Evolutionary conservation across 2,329 filamentous ascomycete genomes (phyloP).

Genomic region (Fonsecaea nubica): DNA sequence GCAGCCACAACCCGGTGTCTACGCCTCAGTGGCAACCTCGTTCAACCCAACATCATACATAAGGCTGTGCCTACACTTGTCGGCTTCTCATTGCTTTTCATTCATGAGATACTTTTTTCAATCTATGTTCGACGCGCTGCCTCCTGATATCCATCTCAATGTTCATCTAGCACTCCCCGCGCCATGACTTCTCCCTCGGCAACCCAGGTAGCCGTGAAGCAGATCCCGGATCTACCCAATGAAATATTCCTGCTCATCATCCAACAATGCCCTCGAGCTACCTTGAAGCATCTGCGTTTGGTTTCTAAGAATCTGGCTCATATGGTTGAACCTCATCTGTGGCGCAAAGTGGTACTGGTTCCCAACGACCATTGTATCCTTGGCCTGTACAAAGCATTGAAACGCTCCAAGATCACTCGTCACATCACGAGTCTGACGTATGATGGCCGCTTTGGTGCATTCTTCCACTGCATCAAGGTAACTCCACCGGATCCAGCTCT

Average conservation of each 20-base stretch:
- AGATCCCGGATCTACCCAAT: constrained; percentile 32
- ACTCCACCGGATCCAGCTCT: constrained; percentile 12
- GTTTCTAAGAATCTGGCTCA: constrained; percentile 33
- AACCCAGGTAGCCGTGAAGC: background rate
- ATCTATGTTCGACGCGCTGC: background rate
- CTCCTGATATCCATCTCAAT: background rate
- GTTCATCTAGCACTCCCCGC: background rate
- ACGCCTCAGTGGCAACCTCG: constrained; percentile 15
- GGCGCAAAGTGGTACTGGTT: constrained; percentile 33
- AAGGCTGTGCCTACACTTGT: constrained; percentile 19
- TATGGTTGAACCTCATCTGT: constrained; percentile 31
- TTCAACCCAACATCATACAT: constrained; percentile 3
- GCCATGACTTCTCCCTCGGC: constrained; percentile 16
- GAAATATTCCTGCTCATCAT: constrained; percentile 35
- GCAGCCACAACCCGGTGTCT: constrained; percentile 13
- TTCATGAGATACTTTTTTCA: constrained; percentile 7
- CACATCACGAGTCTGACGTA: constrained; percentile 32
- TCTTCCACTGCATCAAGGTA: constrained; percentile 29
- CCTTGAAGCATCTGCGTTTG: constrained; percentile 35
- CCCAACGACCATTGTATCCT: constrained; percentile 35
- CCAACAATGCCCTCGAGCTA: constrained; percentile 28
- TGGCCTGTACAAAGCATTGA: constrained; percentile 27
- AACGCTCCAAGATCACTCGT: constrained; percentile 26
- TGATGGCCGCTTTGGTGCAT: constrained; percentile 32
- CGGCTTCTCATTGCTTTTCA: background rate